A percentile compares a stretch with the other conserved stretches of the same genome.
phyloP scores from a whole-genome alignment of 2,329 filamentous ascomycete species.

The Cladosporium sp. region DNA sequence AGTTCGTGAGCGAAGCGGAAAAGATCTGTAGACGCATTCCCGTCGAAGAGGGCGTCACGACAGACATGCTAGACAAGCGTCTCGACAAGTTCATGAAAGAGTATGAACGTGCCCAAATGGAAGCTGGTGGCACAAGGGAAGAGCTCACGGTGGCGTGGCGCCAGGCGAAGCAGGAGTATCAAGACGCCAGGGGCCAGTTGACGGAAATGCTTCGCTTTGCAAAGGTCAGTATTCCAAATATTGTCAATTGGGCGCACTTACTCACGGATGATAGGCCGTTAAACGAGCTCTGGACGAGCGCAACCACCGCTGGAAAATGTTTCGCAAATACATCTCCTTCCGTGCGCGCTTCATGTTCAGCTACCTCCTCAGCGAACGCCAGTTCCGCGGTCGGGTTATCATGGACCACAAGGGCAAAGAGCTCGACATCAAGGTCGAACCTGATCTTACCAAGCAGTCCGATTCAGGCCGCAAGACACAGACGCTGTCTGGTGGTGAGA shows the following conservation, averaged over 20 bases:
- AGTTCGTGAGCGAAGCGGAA: slow-evolving; percentile 18
- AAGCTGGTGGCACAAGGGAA: slow-evolving; percentile 26
- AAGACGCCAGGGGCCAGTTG: slow-evolving; percentile 18
- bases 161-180: slow-evolving; percentile 26
- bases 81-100: slow-evolving; percentile 27
- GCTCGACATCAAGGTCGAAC: slow-evolving; percentile 68
- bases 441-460: slow-evolving; percentile 61
- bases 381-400: slow-evolving; percentile 74
- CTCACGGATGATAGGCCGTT: slow-evolving; percentile 36
- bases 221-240: slow-evolving; percentile 39
- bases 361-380: slow-evolving; percentile 81
- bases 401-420: slow-evolving; percentile 69
- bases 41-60: slow-evolving; percentile 27
- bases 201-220: slow-evolving; percentile 25
- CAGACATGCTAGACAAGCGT: slow-evolving; percentile 27
- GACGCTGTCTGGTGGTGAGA: slow-evolving; percentile 91
- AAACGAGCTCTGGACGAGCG: slow-evolving; percentile 61
- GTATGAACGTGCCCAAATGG: slow-evolving; percentile 24
- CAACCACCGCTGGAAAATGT: slow-evolving; percentile 68
- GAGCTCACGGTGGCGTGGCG: slow-evolving; percentile 22
- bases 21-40: slow-evolving; percentile 22
- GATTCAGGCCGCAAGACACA: slow-evolving; percentile 74
- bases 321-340: slow-evolving; percentile 79
- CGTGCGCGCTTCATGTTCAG: slow-evolving; percentile 79
- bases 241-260: background rate